A percentile compares a stretch with the other conserved stretches of the same genome.
These are phyloP conservation scores for Colletotrichum limetticola DNA, from an alignment of 2,329 filamentous ascomycete genomes.

Conservation along the genomic window DNA sequence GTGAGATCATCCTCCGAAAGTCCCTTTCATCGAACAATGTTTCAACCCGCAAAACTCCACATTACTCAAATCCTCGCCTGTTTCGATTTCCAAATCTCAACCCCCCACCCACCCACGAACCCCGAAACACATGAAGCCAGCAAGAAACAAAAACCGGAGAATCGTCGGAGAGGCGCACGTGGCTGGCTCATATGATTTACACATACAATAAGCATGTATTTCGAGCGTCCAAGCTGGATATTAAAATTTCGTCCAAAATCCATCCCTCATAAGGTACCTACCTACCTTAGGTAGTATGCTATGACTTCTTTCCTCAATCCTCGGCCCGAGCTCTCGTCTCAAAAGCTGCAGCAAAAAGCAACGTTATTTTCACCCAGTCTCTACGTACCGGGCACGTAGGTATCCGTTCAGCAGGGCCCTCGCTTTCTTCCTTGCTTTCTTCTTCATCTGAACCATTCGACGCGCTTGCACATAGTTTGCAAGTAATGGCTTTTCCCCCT, in stretches of 20 bases:
- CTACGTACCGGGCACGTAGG: not conserved
- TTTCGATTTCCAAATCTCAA: not conserved
- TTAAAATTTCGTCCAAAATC: not conserved
- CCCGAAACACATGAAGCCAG: not conserved
- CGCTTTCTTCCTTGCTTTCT: not conserved
- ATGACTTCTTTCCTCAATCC: not conserved
- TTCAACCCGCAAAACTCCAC: not conserved
- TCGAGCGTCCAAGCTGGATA: too few relatives aligned
- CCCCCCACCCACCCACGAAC: not conserved
- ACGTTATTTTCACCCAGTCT: not conserved
- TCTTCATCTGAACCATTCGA: not conserved
- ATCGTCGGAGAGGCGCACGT: not conserved
- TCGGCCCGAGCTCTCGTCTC: not conserved
- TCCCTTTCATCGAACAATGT: not conserved
- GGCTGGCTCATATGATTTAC: not conserved
- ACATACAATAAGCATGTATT: not conserved
- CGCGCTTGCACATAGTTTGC: not conserved
- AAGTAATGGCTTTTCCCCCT: not conserved
- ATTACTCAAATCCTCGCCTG: not conserved
- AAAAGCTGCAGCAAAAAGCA: not conserved
- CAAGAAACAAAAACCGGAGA: not conserved
- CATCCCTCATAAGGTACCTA: too few relatives aligned
- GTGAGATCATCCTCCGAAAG: not conserved
- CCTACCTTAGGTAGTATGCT: not conserved
- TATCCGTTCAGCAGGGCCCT: too few relatives aligned